phyloP scores from a whole-genome alignment of 306 rosid genomes.

The Oxytropis ochrocephala region DNA sequence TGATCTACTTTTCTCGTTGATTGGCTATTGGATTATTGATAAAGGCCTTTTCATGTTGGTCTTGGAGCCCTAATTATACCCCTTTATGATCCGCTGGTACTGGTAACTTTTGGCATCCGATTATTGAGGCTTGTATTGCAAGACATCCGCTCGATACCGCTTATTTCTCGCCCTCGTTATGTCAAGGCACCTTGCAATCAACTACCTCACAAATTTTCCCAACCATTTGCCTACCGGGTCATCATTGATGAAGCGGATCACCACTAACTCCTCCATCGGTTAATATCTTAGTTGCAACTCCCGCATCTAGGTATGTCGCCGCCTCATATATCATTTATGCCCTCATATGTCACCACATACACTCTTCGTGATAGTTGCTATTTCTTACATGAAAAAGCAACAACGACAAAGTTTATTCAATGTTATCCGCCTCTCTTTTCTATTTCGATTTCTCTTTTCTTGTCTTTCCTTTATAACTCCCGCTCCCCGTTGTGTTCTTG shows the following conservation, averaged over 20 bases:
- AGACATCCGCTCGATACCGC: too few relatives aligned
- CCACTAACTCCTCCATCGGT: conserved; percentile 57
- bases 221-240: conserved; percentile 74
- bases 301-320: conserved; percentile 92
- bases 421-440: conserved; percentile 1
- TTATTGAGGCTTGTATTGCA: too few relatives aligned
- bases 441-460: neutral
- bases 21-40: conserved; percentile 35
- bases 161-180: conserved; percentile 94
- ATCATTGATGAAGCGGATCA: conserved; percentile 80
- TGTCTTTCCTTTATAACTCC: neutral
- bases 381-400: too few relatives aligned
- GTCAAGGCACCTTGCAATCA: conserved; percentile 58
- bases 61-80: too few relatives aligned
- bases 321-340: neutral
- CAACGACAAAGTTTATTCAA: neutral
- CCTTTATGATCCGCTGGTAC: too few relatives aligned
- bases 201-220: conserved; percentile 52
- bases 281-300: conserved; percentile 74
- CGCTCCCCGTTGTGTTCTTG: neutral
- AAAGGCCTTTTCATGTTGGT: too few relatives aligned
- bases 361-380: too few relatives aligned
- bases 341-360: neutral
- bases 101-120: too few relatives aligned
- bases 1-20: conserved; percentile 4